Evolutionary conservation across 164 flowering plant species (phyloP).

Genomic region (Umbilicus rupestris): DNA sequence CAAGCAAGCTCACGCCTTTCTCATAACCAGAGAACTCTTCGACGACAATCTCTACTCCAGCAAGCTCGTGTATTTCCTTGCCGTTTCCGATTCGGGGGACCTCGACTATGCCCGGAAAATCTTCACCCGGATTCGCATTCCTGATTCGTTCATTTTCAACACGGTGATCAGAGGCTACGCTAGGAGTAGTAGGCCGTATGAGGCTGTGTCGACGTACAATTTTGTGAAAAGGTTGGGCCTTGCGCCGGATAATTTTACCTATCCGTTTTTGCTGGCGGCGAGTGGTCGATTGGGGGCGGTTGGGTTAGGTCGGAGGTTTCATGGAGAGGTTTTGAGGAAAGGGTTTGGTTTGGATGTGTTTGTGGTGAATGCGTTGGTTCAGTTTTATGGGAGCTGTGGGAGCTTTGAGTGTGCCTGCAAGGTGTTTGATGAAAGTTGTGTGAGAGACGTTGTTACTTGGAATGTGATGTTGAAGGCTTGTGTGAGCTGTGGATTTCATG

Average conservation of each 20-base stretch:
- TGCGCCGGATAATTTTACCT: slow-evolving; percentile 12
- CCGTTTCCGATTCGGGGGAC: slow-evolving; percentile 10
- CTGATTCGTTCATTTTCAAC: slow-evolving; percentile 13
- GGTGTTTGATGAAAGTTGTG: slow-evolving; percentile 14
- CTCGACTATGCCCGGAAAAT: slow-evolving; percentile 14
- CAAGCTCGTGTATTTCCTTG: slow-evolving; percentile 16
- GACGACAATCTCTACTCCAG: slow-evolving; percentile 10
- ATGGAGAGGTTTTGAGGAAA: slow-evolving; percentile 12
- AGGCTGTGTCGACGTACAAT: slow-evolving; percentile 9
- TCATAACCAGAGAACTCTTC: slow-evolving; percentile 5
- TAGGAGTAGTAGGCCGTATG: neutral
- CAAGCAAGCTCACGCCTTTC: slow-evolving; percentile 14
- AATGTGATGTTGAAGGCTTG: slow-evolving; percentile 13
- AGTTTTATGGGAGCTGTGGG: slow-evolving; percentile 13
- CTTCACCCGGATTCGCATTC: slow-evolving; percentile 10
- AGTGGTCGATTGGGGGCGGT: slow-evolving; percentile 8
- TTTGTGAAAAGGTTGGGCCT: slow-evolving; percentile 4
- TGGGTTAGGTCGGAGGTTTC: slow-evolving; percentile 13
- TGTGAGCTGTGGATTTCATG: slow-evolving; percentile 4
- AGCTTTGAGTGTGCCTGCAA: slow-evolving; percentile 10
- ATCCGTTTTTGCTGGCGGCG: slow-evolving; percentile 13
- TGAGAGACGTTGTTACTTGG: slow-evolving; percentile 14
- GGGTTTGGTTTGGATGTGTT: slow-evolving; percentile 14
- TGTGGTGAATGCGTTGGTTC: slow-evolving; percentile 16
- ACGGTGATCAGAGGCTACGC: slow-evolving; percentile 14